Evolutionary conservation across 1,139 yeast genomes (phyloP), one percentile per base, ranked within the genome.

Genomic region (Pichia sp.): DNA sequence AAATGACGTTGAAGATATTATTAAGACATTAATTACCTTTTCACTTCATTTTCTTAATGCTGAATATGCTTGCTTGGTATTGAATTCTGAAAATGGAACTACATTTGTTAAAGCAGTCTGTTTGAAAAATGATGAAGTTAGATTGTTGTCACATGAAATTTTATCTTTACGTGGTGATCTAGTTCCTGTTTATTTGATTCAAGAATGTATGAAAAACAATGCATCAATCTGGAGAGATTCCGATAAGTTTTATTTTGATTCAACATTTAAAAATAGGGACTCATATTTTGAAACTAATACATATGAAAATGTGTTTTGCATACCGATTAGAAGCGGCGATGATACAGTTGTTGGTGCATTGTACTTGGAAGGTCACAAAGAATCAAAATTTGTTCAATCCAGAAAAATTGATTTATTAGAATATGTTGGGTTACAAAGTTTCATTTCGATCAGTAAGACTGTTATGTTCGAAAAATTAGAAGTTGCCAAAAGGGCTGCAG

Each of bases 401-500:
- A 55, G 59, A 10, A 41, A 68, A 47, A 52, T 66, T 19, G 75
- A 70, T 45, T 56, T 74, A 33, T 57, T 71, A n/a, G 64, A 64
- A 15, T 59, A 75, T 43, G 59, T 75, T 33, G 70, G 78, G 47
- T 67, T 76, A 0, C 80, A 74, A 50, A 78, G 78, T 5, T 74
- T 77, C 0, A 76, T 74, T 19, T 69, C 79, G 1, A 58, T 75
- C 26, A 72, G 70, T 19, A 74, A 75, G 44, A 70, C 76, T 0
- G 62, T 64, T 27, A 55, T 75, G 15, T 74, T 73, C 49, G 57
- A 64, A 10, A 75, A 72, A 50, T 71, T 75, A 70, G 74, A 70
- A 50, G 46, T 68, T 21, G 79, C 80, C 5, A 74, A 72, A 52
- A 62, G 65, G 46, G 72, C 77, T 2, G 80, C 80, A 1, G 80